phyloP scores from a whole-genome alignment of 768 basidiomycete genomes.

The Agaricus sinodeliciosus region DNA sequence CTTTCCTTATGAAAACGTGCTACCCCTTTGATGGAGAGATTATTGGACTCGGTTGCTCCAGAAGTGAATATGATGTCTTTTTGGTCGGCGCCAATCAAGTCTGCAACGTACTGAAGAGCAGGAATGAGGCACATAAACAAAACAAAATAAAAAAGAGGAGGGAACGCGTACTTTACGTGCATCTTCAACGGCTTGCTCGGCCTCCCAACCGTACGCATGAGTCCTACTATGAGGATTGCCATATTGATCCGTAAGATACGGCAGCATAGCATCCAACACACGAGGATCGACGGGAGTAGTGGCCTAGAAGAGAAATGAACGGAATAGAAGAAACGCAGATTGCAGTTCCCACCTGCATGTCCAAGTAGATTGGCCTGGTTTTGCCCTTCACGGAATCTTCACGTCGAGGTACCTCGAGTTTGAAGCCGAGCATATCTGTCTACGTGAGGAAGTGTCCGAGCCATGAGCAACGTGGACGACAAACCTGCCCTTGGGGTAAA shows the following conservation, averaged over 20 bases:
- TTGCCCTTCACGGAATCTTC: slow-evolving; percentile 54
- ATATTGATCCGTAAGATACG: slow-evolving; percentile 90
- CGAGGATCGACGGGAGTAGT: slow-evolving; percentile 97
- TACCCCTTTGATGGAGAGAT: slow-evolving; percentile 95
- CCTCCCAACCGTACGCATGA: slow-evolving; percentile 99
- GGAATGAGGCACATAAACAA: slow-evolving; percentile 1
- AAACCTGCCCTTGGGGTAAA: slow-evolving; percentile 67
- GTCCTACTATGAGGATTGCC: slow-evolving; percentile 98
- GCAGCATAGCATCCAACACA: slow-evolving; percentile 95
- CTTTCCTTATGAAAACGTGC: slow-evolving; percentile 93
- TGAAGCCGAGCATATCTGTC: slow-evolving; percentile 86
- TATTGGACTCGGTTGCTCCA: slow-evolving; percentile 97
- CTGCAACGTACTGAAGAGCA: slow-evolving; percentile 75
- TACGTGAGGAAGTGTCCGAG: slow-evolving; percentile 4
- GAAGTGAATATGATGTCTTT: slow-evolving; percentile 98
- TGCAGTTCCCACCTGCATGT: slow-evolving; percentile 73
- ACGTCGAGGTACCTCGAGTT: slow-evolving; percentile 56
- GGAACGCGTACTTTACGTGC: slow-evolving; percentile 62
- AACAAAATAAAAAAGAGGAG: background rate
- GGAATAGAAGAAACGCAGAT: slow-evolving; percentile 1
- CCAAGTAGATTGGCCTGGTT: slow-evolving; percentile 90
- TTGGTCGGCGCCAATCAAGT: slow-evolving; percentile 86
- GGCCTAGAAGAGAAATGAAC: slow-evolving; percentile 46
- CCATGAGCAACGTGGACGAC: slow-evolving; percentile 9
- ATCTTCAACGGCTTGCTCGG: slow-evolving; percentile 89